These are phyloP conservation scores for Nannochloropsis oceanica DNA, from an alignment of 108 stramenopile genomes.

Conservation along the genomic window DNA sequence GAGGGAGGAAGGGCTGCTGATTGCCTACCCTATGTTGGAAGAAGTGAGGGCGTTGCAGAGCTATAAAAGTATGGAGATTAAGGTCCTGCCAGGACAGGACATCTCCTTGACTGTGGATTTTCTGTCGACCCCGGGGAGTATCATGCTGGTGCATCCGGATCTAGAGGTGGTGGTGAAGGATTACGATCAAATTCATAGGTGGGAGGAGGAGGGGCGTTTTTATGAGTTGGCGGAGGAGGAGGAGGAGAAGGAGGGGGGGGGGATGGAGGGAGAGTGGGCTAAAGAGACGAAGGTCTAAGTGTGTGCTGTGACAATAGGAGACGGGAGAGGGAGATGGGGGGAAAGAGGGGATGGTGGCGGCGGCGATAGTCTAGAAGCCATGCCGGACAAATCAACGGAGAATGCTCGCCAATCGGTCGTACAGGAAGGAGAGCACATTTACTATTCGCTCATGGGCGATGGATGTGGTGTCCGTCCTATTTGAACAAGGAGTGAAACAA, in stretches of 20 bases:
- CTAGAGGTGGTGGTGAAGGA: not conserved
- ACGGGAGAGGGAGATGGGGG: not conserved
- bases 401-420: too few relatives aligned
- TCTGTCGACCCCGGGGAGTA: not conserved
- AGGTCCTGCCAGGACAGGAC: not conserved
- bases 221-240: not conserved
- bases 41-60: constrained; percentile 5
- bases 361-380: not conserved
- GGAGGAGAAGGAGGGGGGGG: not conserved
- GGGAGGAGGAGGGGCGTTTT: not conserved
- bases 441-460: too few relatives aligned
- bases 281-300: not conserved
- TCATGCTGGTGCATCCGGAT: not conserved
- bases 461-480: too few relatives aligned
- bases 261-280: not conserved
- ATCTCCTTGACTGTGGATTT: not conserved
- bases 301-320: not conserved
- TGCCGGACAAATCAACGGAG: too few relatives aligned
- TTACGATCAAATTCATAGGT: not conserved
- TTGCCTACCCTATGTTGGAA: not conserved
- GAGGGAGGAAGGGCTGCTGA: constrained; percentile 8
- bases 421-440: too few relatives aligned
- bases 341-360: not conserved
- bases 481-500: too few relatives aligned
- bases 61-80: not conserved